Evolutionary conservation across 331 rosid species (phyloP).

Genomic region (Acacia pycnantha): DNA sequence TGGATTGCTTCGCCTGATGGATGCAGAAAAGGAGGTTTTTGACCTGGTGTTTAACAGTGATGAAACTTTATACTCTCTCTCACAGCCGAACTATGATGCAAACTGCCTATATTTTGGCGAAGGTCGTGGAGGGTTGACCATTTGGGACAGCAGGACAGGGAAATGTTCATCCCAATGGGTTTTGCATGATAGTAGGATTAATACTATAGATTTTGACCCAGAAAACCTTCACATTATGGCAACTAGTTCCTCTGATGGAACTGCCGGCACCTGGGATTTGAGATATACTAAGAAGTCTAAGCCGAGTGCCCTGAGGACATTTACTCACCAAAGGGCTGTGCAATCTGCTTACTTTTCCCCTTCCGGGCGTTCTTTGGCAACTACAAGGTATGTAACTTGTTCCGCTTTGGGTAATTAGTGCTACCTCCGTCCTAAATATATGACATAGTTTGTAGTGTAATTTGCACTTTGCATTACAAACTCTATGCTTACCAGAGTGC

Average conservation of each 20-base stretch:
- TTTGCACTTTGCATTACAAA: too few relatives aligned
- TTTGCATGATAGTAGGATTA: slow-evolving; percentile 71
- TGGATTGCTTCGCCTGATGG: slow-evolving; percentile 76
- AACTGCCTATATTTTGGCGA: slow-evolving; percentile 70
- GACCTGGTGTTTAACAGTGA: slow-evolving; percentile 57
- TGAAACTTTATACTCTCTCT: slow-evolving; percentile 49
- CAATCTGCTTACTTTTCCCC: slow-evolving; percentile 97
- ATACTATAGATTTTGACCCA: slow-evolving; percentile 64
- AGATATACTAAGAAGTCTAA: slow-evolving; percentile 47
- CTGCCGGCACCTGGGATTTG: slow-evolving; percentile 94
- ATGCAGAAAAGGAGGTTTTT: slow-evolving; percentile 86
- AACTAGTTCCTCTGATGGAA: slow-evolving; percentile 85
- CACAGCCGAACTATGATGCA: slow-evolving; percentile 52
- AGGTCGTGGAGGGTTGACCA: slow-evolving; percentile 63
- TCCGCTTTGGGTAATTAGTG: not conserved
- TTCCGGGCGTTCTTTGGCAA: slow-evolving; percentile 71
- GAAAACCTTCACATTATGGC: slow-evolving; percentile 59
- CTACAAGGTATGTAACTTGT: slow-evolving; percentile 64
- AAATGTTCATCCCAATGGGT: slow-evolving; percentile 50
- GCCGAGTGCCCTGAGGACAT: slow-evolving; percentile 47
- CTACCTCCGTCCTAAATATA: too few relatives aligned
- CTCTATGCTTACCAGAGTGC: not conserved
- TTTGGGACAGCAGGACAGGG: slow-evolving; percentile 76
- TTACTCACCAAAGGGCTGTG: slow-evolving; percentile 62
- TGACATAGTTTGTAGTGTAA: too few relatives aligned